Base-by-base conservation (phyloP, 75 land plant genomes). In the Adiantum capillusveneris region DNA sequence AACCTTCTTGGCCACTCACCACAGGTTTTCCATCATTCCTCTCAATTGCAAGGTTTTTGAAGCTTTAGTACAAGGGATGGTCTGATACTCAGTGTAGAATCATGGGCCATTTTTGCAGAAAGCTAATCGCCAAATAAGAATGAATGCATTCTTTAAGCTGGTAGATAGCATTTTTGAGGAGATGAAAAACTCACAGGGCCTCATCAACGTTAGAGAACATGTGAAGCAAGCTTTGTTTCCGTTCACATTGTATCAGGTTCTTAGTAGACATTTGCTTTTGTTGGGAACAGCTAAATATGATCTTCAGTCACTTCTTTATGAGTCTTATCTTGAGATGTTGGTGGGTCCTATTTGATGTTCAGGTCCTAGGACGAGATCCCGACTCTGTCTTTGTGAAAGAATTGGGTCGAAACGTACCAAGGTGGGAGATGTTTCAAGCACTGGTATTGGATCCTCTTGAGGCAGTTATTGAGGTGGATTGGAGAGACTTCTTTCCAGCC, bases 401-500 rank as follows among this genome's bases (percentile, higher is more conserved):
- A 51, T 68, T 93, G 21, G 88, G 82, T 7, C 11, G 12, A 0
- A 53, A 66, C 0, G 24, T 93, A 12, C 58, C 87, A 25, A 85
- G 62, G 44, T 52, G 75, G 58, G 87, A 93, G 34, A 78, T 88
- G 0, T 79, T 62, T 65, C 25, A 72, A 5, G 56, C 77, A 13
- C 55, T 88, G 28, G 90, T 93, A 41, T 7, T 52, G 16, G 98
- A 85, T 58, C 75, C 75, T 12, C 79, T 88, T 83, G 79, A 76
- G 69, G 90, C 82, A 11, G 98, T 85, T 29, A 82, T 85, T 27
- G 76, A 85, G 18, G 88, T 93, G 34, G 98, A 93, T 44, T 93
- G 98, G 98, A 90, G 98, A 43, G 95, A 93, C 65, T 93, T 93
- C 73, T 93, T 93, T 72, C 98, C 98, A 0, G 75, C 76, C 29